Conservation (phyloP, 2,329 filamentous ascomycete species). For the Drechslera avenae region DNA sequence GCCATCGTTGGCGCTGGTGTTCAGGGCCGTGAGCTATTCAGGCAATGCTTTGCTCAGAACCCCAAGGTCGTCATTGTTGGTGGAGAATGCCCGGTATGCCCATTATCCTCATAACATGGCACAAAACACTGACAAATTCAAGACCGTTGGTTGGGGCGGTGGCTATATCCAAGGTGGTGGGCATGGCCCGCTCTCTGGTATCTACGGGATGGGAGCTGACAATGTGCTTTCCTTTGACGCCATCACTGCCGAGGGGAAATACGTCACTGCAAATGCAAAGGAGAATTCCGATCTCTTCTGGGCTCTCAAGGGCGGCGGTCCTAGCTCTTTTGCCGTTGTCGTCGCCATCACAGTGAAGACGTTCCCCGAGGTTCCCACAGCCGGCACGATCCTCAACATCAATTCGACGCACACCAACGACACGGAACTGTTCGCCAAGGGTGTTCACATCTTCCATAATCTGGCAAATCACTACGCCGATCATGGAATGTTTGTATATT, state of each 20-base stretch:
- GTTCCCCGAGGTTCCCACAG: slow-evolving; percentile 40
- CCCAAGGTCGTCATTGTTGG: slow-evolving; percentile 44
- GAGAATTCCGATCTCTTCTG: slow-evolving; percentile 48
- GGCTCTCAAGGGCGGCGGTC: slow-evolving; percentile 44
- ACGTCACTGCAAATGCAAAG: slow-evolving; percentile 36
- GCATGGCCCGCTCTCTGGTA: slow-evolving; percentile 48
- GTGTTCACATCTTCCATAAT: slow-evolving; percentile 42
- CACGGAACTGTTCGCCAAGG: slow-evolving; percentile 34
- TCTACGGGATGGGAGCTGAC: slow-evolving; percentile 49
- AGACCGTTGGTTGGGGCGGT: slow-evolving; percentile 50
- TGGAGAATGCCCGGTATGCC: slow-evolving; percentile 44
- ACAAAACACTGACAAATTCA: slow-evolving; percentile 4
- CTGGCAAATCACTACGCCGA: slow-evolving; percentile 41
- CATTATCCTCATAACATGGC: too few relatives aligned
- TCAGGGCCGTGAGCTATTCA: slow-evolving; percentile 42
- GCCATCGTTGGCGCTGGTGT: slow-evolving; percentile 43
- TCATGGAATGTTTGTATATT: slow-evolving; percentile 46
- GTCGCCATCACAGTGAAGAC: slow-evolving; percentile 42
- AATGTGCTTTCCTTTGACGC: slow-evolving; percentile 47
- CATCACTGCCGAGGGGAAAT: slow-evolving; percentile 47
- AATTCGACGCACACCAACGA: slow-evolving; percentile 45
- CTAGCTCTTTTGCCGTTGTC: slow-evolving; percentile 40
- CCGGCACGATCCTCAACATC: slow-evolving; percentile 43
- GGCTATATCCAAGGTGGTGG: slow-evolving; percentile 53
- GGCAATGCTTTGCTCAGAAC: slow-evolving; percentile 34